Evolutionary conservation across 129 eudicot genomes (phyloP), one percentile per base, ranked within the genome.

Genomic region (Tagetes erecta): DNA sequence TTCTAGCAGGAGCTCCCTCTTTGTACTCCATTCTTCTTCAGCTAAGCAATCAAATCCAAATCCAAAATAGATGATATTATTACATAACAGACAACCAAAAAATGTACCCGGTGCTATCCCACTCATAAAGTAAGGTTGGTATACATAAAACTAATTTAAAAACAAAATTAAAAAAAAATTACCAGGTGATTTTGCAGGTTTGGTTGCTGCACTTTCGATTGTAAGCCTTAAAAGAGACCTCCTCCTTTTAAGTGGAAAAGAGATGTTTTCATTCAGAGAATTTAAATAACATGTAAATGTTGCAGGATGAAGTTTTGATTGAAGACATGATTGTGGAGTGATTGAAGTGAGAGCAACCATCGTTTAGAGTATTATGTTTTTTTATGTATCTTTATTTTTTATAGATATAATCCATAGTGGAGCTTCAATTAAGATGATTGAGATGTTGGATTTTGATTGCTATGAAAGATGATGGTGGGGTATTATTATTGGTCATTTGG

Each of bases 131-230:
- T 20, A 20, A 20, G 27, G 27, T 20, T 27, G 7, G 36, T 45
- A 58, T 36, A 8, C 13, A 8, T 9, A 11, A 45, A 41, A 57
- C 31, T 27, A 57, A 57, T 20, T 20, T 27, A 51, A 45, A 42
- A 51, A 4, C 1, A 44, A 44, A 4, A 44, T 6, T 44, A 44
- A 64, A 3, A 6, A 67, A 33, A 68, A 56, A 57, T 69, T 86
- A 94, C 98, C 98, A 80, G 98, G 97, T 72, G 98, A 74, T 85
- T 94, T 94, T 55, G 92, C 91, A 51, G 85, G 79, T 80, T 93
- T 93, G 60, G 98, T 94, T 58, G 98, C 93, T 51, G 96, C 88
- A 68, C 80, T 84, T 53, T 72, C 80, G 68, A 94, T 86, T 13
- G 72, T 83, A 40, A 89, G 71, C 74, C 84, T 44, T 33, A 64